Conservation (phyloP, 192 early-diverging fungal genomes). For the Entomortierella beljakovae region DNA sequence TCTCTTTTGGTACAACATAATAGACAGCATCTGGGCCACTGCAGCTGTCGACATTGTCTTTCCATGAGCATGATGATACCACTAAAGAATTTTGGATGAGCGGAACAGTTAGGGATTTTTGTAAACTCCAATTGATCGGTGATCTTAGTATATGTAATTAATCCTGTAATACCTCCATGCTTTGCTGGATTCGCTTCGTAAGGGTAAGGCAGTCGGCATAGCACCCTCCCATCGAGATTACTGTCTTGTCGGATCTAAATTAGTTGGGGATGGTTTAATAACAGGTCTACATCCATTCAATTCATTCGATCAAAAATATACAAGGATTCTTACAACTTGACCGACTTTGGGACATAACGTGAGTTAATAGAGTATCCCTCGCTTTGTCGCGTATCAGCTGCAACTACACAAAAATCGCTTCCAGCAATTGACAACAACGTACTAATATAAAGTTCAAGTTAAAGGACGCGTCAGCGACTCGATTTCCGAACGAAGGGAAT, state of each 20-base stretch:
- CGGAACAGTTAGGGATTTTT: not conserved
- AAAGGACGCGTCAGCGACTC: constrained; percentile 2
- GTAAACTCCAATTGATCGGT: not conserved
- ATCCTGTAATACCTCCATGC: constrained; percentile 77
- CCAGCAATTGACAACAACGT: constrained; percentile 92
- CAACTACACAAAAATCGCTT: constrained; percentile 92
- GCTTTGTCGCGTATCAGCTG: constrained; percentile 96
- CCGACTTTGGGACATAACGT: constrained; percentile 93
- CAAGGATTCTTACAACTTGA: constrained; percentile 68
- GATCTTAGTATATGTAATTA: not conserved
- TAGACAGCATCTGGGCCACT: constrained; percentile 94
- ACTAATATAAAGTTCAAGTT: constrained; percentile 1
- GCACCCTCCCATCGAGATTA: constrained; percentile 89
- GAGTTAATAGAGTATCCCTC: constrained; percentile 95
- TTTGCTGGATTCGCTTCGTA: constrained; percentile 84
- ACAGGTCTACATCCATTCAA: not conserved
- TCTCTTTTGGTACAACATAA: constrained; percentile 89
- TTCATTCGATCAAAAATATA: not conserved
- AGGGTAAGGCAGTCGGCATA: constrained; percentile 90
- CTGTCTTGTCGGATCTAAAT: constrained; percentile 78
- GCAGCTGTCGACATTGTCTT: constrained; percentile 88
- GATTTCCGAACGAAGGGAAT: too few species aligned
- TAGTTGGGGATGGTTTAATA: not conserved
- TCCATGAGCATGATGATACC: constrained; percentile 93
- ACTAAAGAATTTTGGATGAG: constrained; percentile 63